Percentiles rank a stretch among this genome's conserved stretches.
These are phyloP conservation scores for Castanospermum australe DNA, from an alignment of 306 rosid species.

Conservation along the genomic window DNA sequence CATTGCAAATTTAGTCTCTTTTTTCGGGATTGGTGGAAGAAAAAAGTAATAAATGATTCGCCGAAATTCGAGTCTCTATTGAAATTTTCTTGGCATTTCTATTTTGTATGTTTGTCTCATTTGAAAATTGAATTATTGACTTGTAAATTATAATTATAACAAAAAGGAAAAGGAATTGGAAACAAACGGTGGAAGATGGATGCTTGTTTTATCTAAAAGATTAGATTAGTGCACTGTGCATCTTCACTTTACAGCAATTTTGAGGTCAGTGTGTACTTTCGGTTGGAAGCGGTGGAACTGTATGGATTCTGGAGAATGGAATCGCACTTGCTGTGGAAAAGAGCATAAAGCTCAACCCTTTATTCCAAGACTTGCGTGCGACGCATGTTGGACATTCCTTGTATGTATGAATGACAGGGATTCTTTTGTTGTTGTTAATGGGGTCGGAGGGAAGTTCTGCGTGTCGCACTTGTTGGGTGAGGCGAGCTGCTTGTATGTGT, in stretches of 20 bases:
- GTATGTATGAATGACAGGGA: background rate
- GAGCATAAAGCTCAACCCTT: background rate
- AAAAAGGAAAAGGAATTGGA: background rate
- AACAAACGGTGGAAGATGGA: too few relatives aligned
- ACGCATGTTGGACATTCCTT: slow-evolving; percentile 5
- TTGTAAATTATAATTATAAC: background rate
- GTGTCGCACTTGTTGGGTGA: background rate
- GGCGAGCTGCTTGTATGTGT: background rate
- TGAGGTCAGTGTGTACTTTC: background rate
- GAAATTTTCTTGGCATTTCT: background rate
- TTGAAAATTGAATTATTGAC: background rate
- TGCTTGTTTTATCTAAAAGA: background rate
- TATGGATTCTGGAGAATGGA: background rate
- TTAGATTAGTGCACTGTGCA: background rate
- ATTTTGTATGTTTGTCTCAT: background rate
- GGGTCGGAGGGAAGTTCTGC: background rate
- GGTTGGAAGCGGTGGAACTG: slow-evolving; percentile 9
- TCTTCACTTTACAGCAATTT: background rate
- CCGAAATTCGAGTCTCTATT: background rate
- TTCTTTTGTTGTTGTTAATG: background rate
- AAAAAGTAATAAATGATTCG: background rate
- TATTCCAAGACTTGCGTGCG: too few relatives aligned
- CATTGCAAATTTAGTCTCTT: background rate
- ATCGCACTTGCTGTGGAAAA: slow-evolving; percentile 1
- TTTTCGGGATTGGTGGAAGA: background rate